Percentiles rank a stretch among this genome's conserved stretches.
These are phyloP conservation scores for Colletotrichum noveboracense DNA, from an alignment of 2,329 filamentous ascomycete species.

Conservation along the genomic window DNA sequence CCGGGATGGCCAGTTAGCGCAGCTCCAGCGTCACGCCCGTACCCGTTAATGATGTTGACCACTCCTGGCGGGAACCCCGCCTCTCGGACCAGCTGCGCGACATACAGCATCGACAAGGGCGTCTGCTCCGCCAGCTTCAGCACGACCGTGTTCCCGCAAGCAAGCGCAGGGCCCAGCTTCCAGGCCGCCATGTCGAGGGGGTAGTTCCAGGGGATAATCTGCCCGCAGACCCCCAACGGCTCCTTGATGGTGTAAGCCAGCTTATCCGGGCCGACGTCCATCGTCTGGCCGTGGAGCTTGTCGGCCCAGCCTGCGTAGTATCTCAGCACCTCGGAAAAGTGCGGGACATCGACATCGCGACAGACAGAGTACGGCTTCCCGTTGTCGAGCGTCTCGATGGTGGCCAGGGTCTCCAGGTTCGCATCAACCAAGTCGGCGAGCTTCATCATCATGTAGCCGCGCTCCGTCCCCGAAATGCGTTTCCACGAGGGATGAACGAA, in stretches of 20 bases:
- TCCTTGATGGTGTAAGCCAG: conserved; percentile 79
- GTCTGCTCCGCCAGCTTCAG: conserved; percentile 68
- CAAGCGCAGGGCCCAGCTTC: conserved; percentile 66
- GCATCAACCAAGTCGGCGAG: conserved; percentile 73
- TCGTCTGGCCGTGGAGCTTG: conserved; percentile 81
- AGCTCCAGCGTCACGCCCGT: conserved; percentile 66
- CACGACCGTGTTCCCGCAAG: conserved; percentile 63
- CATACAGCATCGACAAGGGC: conserved; percentile 63
- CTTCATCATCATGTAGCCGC: conserved; percentile 71
- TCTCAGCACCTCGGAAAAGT: conserved; percentile 56
- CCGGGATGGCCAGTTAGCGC: conserved; percentile 67
- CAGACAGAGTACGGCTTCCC: conserved; percentile 76
- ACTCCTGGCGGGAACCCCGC: conserved; percentile 78
- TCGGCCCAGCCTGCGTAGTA: conserved; percentile 85
- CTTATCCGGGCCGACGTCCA: conserved; percentile 72
- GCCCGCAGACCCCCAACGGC: conserved; percentile 77
- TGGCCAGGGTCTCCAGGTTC: conserved; percentile 57
- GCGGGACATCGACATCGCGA: conserved; percentile 65
- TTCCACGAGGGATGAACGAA: conserved; percentile 73
- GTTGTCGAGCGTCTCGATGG: conserved; percentile 78
- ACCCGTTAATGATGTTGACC: conserved; percentile 73
- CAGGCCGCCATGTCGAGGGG: conserved; percentile 78
- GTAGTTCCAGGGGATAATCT: conserved; percentile 85
- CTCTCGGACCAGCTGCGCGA: conserved; percentile 68
- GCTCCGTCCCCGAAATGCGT: conserved; percentile 68